phyloP scores from a whole-genome alignment of 2,329 filamentous ascomycete genomes.

The Capronia epimyces region DNA sequence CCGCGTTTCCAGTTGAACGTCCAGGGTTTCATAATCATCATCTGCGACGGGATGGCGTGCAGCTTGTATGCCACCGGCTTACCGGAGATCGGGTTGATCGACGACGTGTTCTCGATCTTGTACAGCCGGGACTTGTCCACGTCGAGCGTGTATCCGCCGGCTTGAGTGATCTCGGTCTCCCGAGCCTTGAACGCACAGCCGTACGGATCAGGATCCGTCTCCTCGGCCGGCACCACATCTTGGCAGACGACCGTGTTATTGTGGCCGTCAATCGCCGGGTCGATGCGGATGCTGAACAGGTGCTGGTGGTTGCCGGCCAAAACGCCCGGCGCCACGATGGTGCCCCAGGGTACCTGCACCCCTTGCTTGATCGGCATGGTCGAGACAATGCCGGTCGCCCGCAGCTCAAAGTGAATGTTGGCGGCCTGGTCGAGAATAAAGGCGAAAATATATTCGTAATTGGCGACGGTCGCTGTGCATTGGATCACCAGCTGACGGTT shows the following conservation, averaged over 20 bases:
- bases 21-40: background rate
- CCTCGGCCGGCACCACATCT: constrained; percentile 54
- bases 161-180: background rate
- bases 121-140: background rate
- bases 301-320: constrained; percentile 68
- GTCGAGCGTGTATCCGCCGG: background rate
- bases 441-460: constrained; percentile 62
- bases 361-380: constrained; percentile 64
- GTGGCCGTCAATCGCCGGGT: constrained; percentile 50
- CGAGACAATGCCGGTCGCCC: constrained; percentile 62
- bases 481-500: constrained; percentile 62
- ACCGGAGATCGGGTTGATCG: background rate
- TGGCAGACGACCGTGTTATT: too few species aligned
- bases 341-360: constrained; percentile 59
- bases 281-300: constrained; percentile 63
- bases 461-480: constrained; percentile 67
- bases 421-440: constrained; percentile 67
- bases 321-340: constrained; percentile 62
- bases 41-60: background rate
- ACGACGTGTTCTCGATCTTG: background rate
- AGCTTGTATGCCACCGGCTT: background rate
- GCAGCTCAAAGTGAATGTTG: constrained; percentile 60
- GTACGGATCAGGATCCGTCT: constrained; percentile 53
- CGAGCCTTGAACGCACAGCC: background rate
- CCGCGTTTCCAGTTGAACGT: background rate